A percentile compares a stretch with the other conserved stretches of the same genome.
These are phyloP conservation scores for Gelatoporia subvermispora DNA, from an alignment of 768 basidiomycete species.

Conservation along the genomic window DNA sequence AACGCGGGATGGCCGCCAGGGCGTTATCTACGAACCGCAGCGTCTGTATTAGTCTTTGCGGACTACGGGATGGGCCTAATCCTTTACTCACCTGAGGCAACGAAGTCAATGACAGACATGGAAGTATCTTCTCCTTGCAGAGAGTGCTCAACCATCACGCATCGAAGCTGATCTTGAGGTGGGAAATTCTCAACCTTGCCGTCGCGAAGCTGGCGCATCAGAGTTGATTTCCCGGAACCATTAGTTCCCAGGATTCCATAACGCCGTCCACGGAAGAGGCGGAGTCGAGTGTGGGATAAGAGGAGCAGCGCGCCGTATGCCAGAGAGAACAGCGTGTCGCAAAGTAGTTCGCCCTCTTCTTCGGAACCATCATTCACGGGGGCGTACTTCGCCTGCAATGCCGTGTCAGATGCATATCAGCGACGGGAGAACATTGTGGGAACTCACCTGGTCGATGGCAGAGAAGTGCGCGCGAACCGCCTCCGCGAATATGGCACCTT, in stretches of 20 bases:
- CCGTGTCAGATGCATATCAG: background rate
- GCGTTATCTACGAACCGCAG: conserved; percentile 51
- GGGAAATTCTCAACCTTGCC: conserved; percentile 98
- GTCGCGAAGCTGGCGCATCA: conserved; percentile 92
- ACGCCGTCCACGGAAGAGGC: conserved; percentile 83
- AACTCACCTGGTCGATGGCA: conserved; percentile 64
- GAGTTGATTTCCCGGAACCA: conserved; percentile 92
- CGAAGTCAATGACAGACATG: conserved; percentile 80
- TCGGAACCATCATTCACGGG: conserved; percentile 35
- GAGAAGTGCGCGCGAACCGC: conserved; percentile 67
- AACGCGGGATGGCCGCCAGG: conserved; percentile 53
- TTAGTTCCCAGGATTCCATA: conserved; percentile 97
- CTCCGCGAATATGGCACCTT: conserved; percentile 50
- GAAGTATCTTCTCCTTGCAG: conserved; percentile 91
- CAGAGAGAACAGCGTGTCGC: conserved; percentile 91
- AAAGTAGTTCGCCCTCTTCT: conserved; percentile 81
- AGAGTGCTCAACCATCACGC: conserved; percentile 97
- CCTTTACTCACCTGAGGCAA: conserved; percentile 62
- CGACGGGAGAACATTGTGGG: conserved; percentile 7
- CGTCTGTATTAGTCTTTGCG: background rate
- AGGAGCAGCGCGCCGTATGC: conserved; percentile 93
- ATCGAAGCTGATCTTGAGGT: conserved; percentile 76
- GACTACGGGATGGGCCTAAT: background rate
- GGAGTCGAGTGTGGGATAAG: conserved; percentile 88
- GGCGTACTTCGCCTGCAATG: conserved; percentile 53